Conservation (phyloP, 1,284 basidiomycete species). For the Puccinia triticina region DNA sequence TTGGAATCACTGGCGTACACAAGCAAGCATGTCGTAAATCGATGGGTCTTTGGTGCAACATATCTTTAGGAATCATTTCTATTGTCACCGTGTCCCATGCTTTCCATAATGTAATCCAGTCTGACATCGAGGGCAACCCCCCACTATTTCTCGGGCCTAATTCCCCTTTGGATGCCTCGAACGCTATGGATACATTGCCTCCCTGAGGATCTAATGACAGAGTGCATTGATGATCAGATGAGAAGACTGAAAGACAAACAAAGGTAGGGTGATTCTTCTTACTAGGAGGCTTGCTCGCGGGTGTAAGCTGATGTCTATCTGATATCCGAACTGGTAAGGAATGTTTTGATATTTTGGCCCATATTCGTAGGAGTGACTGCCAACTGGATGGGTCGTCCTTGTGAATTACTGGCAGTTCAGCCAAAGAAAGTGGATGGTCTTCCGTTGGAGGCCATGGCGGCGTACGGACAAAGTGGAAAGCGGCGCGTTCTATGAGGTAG, state of each 20-base stretch:
- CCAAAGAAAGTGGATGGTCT: constrained; percentile 33
- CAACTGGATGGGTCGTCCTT: constrained; percentile 56
- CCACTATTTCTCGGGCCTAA: not conserved
- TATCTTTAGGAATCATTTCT: constrained; percentile 81
- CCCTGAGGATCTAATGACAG: not conserved
- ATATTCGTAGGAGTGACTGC: constrained; percentile 24
- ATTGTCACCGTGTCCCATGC: constrained; percentile 86
- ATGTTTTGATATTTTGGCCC: not conserved
- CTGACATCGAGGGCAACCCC: constrained; percentile 62
- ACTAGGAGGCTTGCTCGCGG: not conserved
- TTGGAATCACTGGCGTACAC: constrained; percentile 13
- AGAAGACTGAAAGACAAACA: not conserved
- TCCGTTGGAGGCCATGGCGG: constrained; percentile 53
- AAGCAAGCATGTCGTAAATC: constrained; percentile 81
- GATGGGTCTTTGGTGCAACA: constrained; percentile 90
- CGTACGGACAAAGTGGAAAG: constrained; percentile 60
- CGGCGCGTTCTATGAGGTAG: constrained; percentile 72
- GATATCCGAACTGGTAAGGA: not conserved
- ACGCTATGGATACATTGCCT: not conserved
- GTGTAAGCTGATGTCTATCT: not conserved
- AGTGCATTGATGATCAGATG: not conserved
- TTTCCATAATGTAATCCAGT: constrained; percentile 84
- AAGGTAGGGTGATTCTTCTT: not conserved
- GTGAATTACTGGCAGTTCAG: constrained; percentile 6
- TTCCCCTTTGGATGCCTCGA: not conserved